Percentiles rank a stretch among this genome's conserved stretches.
phyloP scores from a whole-genome alignment of 345 rosid genomes.

The Luvunga scandens region DNA sequence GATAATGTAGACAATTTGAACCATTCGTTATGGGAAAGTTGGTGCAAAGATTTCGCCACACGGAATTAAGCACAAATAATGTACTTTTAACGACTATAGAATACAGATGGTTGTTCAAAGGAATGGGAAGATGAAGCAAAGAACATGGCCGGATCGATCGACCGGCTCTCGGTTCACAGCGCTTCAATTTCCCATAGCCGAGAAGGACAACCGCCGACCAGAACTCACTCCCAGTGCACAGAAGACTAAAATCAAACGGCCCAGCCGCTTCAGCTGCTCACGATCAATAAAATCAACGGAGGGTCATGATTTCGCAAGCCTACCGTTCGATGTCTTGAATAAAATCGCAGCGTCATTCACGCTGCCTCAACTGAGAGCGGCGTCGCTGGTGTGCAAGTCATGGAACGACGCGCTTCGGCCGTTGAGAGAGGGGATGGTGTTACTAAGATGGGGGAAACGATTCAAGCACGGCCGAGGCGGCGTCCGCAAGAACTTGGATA shows the following conservation, averaged over 20 bases:
- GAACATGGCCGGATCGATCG: constrained; percentile 53
- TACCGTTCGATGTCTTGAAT: constrained; percentile 66
- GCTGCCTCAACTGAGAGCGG: constrained; percentile 58
- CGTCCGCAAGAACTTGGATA: constrained; percentile 52
- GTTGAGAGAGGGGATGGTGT: constrained; percentile 78
- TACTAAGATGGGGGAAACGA: constrained; percentile 74
- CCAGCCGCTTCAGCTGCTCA: not conserved
- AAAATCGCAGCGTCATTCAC: constrained; percentile 69
- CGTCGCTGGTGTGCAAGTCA: constrained; percentile 72
- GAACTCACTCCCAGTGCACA: not conserved
- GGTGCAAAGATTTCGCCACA: not conserved
- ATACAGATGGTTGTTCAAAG: not conserved
- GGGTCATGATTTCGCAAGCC: constrained; percentile 54
- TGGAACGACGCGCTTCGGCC: constrained; percentile 87
- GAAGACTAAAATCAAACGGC: not conserved
- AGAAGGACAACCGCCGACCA: not conserved
- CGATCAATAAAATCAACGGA: constrained; percentile 14
- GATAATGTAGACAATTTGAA: no score
- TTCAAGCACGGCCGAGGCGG: constrained; percentile 87
- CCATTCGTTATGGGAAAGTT: no score
- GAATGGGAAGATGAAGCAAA: constrained; percentile 35
- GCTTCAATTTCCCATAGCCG: constrained; percentile 21
- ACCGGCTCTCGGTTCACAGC: constrained; percentile 39
- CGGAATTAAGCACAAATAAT: not conserved
- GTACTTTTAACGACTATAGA: not conserved